Conservation (phyloP, 805 yeast species). For the Candida sakaeoensis region DNA sequence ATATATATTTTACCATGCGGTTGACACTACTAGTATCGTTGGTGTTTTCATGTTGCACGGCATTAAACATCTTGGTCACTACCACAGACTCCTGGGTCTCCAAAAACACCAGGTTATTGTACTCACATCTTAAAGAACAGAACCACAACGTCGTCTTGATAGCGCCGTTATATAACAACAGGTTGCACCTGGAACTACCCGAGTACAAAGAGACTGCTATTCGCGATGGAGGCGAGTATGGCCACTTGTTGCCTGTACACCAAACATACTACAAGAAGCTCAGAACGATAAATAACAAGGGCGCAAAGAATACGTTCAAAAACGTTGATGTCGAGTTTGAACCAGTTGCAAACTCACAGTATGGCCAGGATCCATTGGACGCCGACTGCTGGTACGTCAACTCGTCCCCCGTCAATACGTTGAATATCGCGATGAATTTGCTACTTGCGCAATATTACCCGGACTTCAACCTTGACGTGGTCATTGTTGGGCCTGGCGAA, state of each 20-base stretch:
- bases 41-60: not conserved
- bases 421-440: slow-evolving; percentile 23
- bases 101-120: slow-evolving; percentile 27
- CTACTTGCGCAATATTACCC: slow-evolving; percentile 24
- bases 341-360: slow-evolving; percentile 11
- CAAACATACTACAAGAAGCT: slow-evolving; percentile 25
- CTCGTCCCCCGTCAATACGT: slow-evolving; percentile 21
- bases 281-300: slow-evolving; percentile 8
- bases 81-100: slow-evolving; percentile 38
- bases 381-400: slow-evolving; percentile 32
- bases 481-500: slow-evolving; percentile 33
- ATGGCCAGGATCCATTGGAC: slow-evolving; percentile 35
- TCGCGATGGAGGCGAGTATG: slow-evolving; percentile 31
- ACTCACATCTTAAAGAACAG: slow-evolving; percentile 21
- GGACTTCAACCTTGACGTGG: slow-evolving; percentile 24
- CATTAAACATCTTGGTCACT: slow-evolving; percentile 27
- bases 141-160: slow-evolving; percentile 31
- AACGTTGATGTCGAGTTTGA: not conserved
- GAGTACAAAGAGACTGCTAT: not conserved
- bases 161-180: slow-evolving; percentile 18
- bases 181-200: not conserved
- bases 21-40: not conserved
- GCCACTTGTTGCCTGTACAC: slow-evolving; percentile 28
- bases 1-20: no score
- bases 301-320: slow-evolving; percentile 17